phyloP scores from a whole-genome alignment of 805 yeast genomes.

The Zygosaccharomyces bailii region DNA sequence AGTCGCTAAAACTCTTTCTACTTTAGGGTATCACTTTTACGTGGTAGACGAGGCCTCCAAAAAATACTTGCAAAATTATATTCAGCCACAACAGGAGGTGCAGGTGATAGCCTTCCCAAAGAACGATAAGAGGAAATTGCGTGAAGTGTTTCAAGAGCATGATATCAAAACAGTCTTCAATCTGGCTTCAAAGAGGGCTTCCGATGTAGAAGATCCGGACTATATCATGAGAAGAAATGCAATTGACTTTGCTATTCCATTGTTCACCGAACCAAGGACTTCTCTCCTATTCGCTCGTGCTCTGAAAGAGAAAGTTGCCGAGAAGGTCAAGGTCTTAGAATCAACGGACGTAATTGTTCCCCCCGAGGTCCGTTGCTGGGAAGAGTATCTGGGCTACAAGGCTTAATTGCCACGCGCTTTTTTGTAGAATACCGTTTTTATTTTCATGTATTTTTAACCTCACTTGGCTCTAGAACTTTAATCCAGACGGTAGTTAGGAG shows the following conservation, averaged over 20 bases:
- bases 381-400: slow-evolving; percentile 93
- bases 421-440: neutral
- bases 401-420: slow-evolving; percentile 1
- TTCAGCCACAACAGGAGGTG: slow-evolving; percentile 37
- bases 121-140: slow-evolving; percentile 85
- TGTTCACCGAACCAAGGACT: slow-evolving; percentile 96
- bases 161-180: slow-evolving; percentile 87
- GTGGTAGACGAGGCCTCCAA: slow-evolving; percentile 73
- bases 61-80: slow-evolving; percentile 55
- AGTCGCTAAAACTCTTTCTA: slow-evolving; percentile 66
- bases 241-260: slow-evolving; percentile 93
- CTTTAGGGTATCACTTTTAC: slow-evolving; percentile 73
- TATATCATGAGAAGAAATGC: slow-evolving; percentile 99
- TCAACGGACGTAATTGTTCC: slow-evolving; percentile 63
- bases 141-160: slow-evolving; percentile 88
- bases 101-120: slow-evolving; percentile 78
- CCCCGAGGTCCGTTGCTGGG: slow-evolving; percentile 89
- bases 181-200: slow-evolving; percentile 88
- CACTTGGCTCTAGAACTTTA: no score
- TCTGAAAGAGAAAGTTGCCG: slow-evolving; percentile 63
- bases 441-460: neutral
- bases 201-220: slow-evolving; percentile 77
- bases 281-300: slow-evolving; percentile 82
- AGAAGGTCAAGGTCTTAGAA: slow-evolving; percentile 43
- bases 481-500: no score